Evolutionary conservation across 2,329 filamentous ascomycete genomes (phyloP), one percentile per base, ranked within the genome.

Genomic region (Aspergillus calidoustus): DNA sequence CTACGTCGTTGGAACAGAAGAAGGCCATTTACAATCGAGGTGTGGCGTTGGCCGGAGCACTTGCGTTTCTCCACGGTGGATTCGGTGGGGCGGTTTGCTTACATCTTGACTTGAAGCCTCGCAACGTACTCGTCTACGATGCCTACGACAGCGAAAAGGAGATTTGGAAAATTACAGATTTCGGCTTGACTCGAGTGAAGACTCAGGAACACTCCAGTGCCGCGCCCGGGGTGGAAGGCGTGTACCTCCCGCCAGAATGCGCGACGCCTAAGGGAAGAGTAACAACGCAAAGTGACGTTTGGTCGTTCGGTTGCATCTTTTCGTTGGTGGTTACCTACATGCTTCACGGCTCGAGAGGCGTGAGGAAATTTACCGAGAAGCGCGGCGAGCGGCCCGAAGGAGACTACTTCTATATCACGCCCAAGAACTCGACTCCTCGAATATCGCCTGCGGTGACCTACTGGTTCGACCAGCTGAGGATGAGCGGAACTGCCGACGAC

Each of bases 161-260:
- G 41, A 62, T 43, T 15, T 81, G 78, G 78, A 80, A 79, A 62
- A 68, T 80, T 11, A 78, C 77, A 22, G 78, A 79, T 56, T 81
- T 81, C 61, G 78, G 78, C 8, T 76, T 80, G 67, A 75, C 79
- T 1, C 69, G 74, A 7, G 72, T 80, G 19, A 79, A 76, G 49
- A 38, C 46, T 30, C 41, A 19, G 57, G 68, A 50, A 66, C 64
- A 38, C 56, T 58, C 23, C 65, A 71, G 25, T 65, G 66, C 1
- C 68, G 74, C 25, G 71, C 54, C 19, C 30, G 54, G 71, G 3
- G 64, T 70, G 1, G 73, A 75, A 46, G 77, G 77, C 1, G 79
- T 74, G 1, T 80, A 79, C 59, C 66, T 78, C 4, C 71, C 76
- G 0, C 78, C 78, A 3, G 78, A 80, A 59, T 68, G 66, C 7